phyloP scores from a whole-genome alignment of 2,329 filamentous ascomycete genomes.

The Magnaporthiopsis poae region DNA sequence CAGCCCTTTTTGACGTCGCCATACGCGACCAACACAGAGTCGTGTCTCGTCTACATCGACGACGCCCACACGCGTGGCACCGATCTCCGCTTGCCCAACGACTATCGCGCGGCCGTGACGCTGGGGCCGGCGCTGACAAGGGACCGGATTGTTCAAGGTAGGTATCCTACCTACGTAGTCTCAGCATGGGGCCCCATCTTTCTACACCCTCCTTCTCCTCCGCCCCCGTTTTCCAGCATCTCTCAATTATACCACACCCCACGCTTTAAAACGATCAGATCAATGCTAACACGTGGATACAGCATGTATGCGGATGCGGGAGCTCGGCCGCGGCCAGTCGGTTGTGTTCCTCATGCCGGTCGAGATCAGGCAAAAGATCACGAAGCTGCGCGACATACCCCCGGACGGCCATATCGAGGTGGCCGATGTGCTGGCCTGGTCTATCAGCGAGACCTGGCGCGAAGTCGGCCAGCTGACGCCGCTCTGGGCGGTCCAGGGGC shows the following conservation, averaged over 20 bases:
- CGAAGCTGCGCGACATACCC: too few species aligned
- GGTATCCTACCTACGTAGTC: too few species aligned
- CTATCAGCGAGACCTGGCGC: constrained; percentile 46
- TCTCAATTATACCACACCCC: too few species aligned
- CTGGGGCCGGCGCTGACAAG: constrained; percentile 57
- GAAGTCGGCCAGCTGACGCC: constrained; percentile 35
- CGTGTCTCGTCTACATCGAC: constrained; percentile 59
- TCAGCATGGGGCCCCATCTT: too few species aligned
- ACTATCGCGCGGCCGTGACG: constrained; percentile 57
- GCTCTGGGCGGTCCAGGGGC: too few species aligned
- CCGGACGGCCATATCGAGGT: constrained; percentile 29
- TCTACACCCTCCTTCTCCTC: too few species aligned
- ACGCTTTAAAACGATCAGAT: too few species aligned
- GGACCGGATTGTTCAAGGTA: constrained; percentile 52
- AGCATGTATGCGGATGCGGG: constrained; percentile 62
- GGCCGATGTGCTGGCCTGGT: constrained; percentile 48
- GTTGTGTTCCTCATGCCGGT: constrained; percentile 49
- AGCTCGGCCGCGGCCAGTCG: constrained; percentile 56
- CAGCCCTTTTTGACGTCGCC: constrained; percentile 49
- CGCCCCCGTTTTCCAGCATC: too few species aligned
- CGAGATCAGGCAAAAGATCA: constrained; percentile 35
- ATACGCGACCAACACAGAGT: constrained; percentile 43
- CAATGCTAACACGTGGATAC: constrained; percentile 16
- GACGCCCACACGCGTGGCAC: constrained; percentile 62
- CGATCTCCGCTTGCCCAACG: constrained; percentile 50